Conservation (phyloP, 148 eudicot genomes). For the Drosera capensis region DNA sequence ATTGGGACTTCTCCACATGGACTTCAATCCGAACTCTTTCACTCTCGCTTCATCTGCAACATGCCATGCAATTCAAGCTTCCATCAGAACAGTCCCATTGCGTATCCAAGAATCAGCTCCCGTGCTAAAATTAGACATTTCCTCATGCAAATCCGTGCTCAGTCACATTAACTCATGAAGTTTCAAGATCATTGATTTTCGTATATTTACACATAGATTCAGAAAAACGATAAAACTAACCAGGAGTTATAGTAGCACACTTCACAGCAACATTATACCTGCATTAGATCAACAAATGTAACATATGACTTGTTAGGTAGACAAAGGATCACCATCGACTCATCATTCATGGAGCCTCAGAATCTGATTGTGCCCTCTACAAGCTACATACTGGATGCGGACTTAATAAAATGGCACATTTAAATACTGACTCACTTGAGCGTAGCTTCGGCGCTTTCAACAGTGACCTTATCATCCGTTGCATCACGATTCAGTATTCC, state of each 20-base stretch:
- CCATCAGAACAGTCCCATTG: background rate
- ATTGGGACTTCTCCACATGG: background rate
- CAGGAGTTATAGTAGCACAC: background rate
- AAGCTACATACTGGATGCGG: too few species aligned
- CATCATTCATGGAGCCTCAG: too few species aligned
- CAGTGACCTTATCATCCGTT: slow-evolving; percentile 34
- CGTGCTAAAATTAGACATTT: too few species aligned
- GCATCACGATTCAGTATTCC: slow-evolving; percentile 41
- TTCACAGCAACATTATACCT: background rate
- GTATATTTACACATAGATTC: background rate
- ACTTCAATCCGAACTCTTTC: background rate
- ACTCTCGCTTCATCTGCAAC: slow-evolving; percentile 18
- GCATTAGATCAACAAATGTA: too few species aligned
- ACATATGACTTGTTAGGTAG: too few species aligned
- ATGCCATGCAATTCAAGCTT: background rate
- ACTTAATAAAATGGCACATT: too few species aligned
- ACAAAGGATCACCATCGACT: too few species aligned
- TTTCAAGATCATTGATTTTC: too few species aligned
- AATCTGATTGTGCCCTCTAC: too few species aligned
- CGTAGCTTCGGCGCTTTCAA: slow-evolving; percentile 41
- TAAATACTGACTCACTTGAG: slow-evolving; percentile 36
- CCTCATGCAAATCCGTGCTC: too few species aligned
- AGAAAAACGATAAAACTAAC: slow-evolving; percentile 17
- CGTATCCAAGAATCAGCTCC: background rate
- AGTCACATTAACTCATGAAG: too few species aligned